Evolutionary conservation across 2,329 filamentous ascomycete species (phyloP).

Genomic region (Ascochyta viciae-villosae): DNA sequence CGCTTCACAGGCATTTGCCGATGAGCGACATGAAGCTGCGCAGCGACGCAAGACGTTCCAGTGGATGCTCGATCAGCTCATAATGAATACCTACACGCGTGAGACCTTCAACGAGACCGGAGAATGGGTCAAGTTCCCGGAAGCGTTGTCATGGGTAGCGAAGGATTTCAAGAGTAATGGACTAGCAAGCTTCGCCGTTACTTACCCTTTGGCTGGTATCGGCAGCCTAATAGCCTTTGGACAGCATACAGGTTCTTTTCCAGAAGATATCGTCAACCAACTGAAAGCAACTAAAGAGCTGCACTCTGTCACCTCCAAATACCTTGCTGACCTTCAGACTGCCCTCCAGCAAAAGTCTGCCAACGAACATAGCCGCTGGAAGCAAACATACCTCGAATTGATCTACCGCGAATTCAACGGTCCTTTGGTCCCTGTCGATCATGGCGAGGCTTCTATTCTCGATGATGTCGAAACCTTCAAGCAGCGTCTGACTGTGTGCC

Average conservation of each 20-base stretch:
- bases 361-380: slow-evolving; percentile 23
- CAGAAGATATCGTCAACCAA: slow-evolving; percentile 12
- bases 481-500: slow-evolving; percentile 17
- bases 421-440: slow-evolving; percentile 28
- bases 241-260: slow-evolving; percentile 23
- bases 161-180: slow-evolving; percentile 34
- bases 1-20: slow-evolving; percentile 4
- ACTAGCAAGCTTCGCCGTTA: slow-evolving; percentile 41
- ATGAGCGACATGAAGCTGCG: slow-evolving; percentile 23
- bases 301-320: slow-evolving; percentile 33
- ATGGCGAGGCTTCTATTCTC: slow-evolving; percentile 22
- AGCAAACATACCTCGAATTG: slow-evolving; percentile 33
- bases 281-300: slow-evolving; percentile 32
- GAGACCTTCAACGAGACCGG: slow-evolving; percentile 43
- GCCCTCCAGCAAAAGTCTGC: not conserved
- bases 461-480: slow-evolving; percentile 19
- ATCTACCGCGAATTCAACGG: slow-evolving; percentile 43
- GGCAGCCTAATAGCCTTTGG: slow-evolving; percentile 33
- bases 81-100: slow-evolving; percentile 35
- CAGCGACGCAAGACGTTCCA: slow-evolving; percentile 31
- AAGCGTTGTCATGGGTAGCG: slow-evolving; percentile 37
- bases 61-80: slow-evolving; percentile 41
- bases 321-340: slow-evolving; percentile 31
- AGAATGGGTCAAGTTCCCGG: slow-evolving; percentile 36
- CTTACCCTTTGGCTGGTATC: slow-evolving; percentile 41